phyloP scores from a whole-genome alignment of 2,329 filamentous ascomycete species.

The Sphaceloma murrayae region DNA sequence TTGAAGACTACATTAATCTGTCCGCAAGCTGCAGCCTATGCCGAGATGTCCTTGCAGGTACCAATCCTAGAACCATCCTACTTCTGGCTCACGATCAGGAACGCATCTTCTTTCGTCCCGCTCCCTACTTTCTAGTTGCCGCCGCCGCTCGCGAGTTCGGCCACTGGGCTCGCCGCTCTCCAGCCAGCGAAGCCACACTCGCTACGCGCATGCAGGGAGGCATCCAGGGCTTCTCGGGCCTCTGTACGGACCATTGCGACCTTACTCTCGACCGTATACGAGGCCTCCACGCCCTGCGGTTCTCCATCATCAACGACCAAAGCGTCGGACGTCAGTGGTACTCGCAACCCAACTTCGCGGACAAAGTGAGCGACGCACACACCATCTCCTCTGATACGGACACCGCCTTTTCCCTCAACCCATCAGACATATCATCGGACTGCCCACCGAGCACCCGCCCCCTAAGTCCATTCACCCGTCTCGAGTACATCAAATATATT shows the following conservation, averaged over 20 bases:
- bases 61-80: conserved; percentile 26
- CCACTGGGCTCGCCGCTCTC: conserved; percentile 27
- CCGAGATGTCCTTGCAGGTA: conserved; percentile 20
- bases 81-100: conserved; percentile 28
- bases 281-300: conserved; percentile 24
- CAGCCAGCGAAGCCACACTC: conserved; percentile 22
- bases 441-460: too few species aligned
- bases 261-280: conserved; percentile 30
- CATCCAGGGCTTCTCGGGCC: conserved; percentile 27
- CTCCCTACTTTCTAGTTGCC: conserved; percentile 30
- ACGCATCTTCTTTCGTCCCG: conserved; percentile 31
- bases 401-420: conserved; percentile 26
- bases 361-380: conserved; percentile 26
- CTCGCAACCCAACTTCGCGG: conserved; percentile 24
- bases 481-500: conserved; percentile 29
- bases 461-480: conserved; percentile 22
- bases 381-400: conserved; percentile 24
- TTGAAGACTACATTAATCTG: conserved; percentile 27
- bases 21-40: conserved; percentile 23
- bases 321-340: conserved; percentile 26
- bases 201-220: conserved; percentile 21
- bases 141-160: conserved; percentile 28
- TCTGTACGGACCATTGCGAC: conserved; percentile 25
- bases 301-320: conserved; percentile 28
- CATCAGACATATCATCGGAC: too few species aligned